Evolutionary conservation across 768 basidiomycete genomes (phyloP).

Genomic region (Naganishia onofrii): DNA sequence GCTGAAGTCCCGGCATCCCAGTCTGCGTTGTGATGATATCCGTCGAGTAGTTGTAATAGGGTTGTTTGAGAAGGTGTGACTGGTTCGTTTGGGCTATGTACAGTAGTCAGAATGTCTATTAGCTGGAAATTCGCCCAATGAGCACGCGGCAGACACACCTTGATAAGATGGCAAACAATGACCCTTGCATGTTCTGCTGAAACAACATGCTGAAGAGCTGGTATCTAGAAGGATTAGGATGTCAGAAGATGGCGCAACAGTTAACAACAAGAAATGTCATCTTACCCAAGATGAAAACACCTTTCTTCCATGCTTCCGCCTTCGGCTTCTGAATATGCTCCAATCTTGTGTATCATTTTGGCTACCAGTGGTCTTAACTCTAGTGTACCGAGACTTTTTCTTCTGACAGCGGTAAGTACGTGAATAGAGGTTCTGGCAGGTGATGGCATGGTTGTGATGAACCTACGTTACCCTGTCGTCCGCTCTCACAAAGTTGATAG

Average conservation of each 20-base stretch:
- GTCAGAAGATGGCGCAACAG: neutral
- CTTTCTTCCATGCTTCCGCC: constrained; percentile 47
- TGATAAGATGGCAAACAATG: constrained; percentile 22
- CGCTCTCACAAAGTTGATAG: constrained; percentile 68
- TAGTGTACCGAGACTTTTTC: constrained; percentile 30
- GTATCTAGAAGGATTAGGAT: constrained; percentile 3
- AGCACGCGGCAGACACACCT: constrained; percentile 69
- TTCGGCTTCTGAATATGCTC: constrained; percentile 65
- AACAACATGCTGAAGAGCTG: constrained; percentile 26
- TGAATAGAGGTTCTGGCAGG: neutral
- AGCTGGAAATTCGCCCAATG: constrained; percentile 63
- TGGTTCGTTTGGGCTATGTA: constrained; percentile 63
- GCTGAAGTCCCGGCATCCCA: constrained; percentile 24
- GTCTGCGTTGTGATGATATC: constrained; percentile 59
- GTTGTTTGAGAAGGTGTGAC: constrained; percentile 81
- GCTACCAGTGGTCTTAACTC: constrained; percentile 61
- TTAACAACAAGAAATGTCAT: neutral
- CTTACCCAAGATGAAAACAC: constrained; percentile 34
- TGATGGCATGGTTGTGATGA: constrained; percentile 34
- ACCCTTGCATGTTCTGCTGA: neutral
- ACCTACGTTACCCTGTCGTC: constrained; percentile 61
- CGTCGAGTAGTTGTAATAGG: constrained; percentile 82
- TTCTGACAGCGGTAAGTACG: neutral
- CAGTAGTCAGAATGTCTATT: constrained; percentile 54
- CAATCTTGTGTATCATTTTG: constrained; percentile 68